These are phyloP conservation scores for Pseudozyma tsukubaensis DNA, from an alignment of 1,284 basidiomycete species.

Conservation along the genomic window DNA sequence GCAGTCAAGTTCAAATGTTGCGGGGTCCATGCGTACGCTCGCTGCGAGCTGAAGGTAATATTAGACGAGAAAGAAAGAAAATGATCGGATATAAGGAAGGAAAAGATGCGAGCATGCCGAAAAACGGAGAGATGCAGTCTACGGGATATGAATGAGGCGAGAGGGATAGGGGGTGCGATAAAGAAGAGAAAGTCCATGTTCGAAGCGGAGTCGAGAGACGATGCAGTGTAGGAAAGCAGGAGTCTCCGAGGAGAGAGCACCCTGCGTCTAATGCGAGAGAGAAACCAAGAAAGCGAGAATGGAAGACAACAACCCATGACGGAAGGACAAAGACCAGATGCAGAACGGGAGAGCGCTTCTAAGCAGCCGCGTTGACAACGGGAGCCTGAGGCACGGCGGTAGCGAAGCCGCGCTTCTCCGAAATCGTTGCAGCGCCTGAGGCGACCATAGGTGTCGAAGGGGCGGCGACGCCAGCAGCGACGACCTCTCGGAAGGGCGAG, in stretches of 20 bases:
- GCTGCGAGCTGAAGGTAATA: neutral
- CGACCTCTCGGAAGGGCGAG: conserved; percentile 39
- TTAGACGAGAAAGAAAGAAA: conserved; percentile 5
- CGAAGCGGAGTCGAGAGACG: neutral
- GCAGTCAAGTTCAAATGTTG: neutral
- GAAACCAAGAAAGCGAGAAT: neutral
- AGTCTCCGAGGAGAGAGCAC: neutral
- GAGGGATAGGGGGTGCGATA: neutral
- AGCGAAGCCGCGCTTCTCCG: conserved; percentile 27
- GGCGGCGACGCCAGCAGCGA: neutral
- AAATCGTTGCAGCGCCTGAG: conserved; percentile 1
- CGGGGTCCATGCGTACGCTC: neutral
- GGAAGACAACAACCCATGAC: conserved; percentile 13
- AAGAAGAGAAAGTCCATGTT: conserved; percentile 14
- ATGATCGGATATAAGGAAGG: neutral
- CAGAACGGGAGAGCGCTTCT: neutral
- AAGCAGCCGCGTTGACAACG: conserved; percentile 39
- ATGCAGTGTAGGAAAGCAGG: neutral
- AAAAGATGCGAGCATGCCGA: conserved; percentile 10
- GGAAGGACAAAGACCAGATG: neutral
- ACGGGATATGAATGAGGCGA: neutral
- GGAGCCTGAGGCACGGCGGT: conserved; percentile 8
- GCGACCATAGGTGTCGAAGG: conserved; percentile 1
- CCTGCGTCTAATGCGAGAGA: neutral
- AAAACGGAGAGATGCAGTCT: neutral